A percentile compares a stretch with the other conserved stretches of the same genome.
These are phyloP conservation scores for Diphasiastrum complanatum DNA, from an alignment of 83 land plant species.

Conservation along the genomic window DNA sequence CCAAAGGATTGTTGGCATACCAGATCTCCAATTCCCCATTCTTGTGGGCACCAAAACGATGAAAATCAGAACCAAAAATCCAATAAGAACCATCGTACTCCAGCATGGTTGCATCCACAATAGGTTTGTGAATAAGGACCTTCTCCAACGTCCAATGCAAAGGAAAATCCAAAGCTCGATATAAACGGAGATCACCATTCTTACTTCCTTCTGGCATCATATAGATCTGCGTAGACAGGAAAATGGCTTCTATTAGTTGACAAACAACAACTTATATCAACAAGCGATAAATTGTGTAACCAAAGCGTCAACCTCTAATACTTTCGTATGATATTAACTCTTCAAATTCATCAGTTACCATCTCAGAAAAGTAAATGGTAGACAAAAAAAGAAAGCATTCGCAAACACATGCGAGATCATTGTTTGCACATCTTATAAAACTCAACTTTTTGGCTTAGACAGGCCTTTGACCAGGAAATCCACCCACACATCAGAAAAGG, in stretches of 20 bases:
- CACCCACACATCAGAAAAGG: no score
- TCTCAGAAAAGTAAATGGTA: no score
- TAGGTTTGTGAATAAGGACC: conserved; percentile 52
- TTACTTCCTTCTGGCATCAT: conserved; percentile 87
- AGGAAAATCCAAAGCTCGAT: conserved; percentile 67
- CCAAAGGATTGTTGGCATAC: conserved; percentile 60
- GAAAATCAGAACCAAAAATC: conserved; percentile 77
- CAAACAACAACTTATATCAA: neutral
- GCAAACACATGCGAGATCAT: no score
- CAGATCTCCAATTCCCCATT: conserved; percentile 81
- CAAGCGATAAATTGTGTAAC: neutral
- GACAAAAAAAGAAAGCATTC: no score
- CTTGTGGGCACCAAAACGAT: conserved; percentile 46
- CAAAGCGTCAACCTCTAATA: neutral
- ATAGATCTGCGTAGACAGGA: conserved; percentile 45
- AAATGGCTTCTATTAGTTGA: neutral
- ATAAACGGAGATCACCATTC: conserved; percentile 73
- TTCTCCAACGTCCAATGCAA: conserved; percentile 68
- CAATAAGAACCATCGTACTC: conserved; percentile 47
- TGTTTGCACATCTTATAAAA: no score
- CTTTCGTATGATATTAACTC: no score
- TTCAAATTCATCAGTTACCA: no score
- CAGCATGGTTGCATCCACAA: conserved; percentile 61
- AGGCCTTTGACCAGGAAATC: no score
- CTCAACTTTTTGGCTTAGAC: no score